Base-by-base conservation (phyloP, 352 stramenopile genomes). In the Thraustochytrium sp. region DNA sequence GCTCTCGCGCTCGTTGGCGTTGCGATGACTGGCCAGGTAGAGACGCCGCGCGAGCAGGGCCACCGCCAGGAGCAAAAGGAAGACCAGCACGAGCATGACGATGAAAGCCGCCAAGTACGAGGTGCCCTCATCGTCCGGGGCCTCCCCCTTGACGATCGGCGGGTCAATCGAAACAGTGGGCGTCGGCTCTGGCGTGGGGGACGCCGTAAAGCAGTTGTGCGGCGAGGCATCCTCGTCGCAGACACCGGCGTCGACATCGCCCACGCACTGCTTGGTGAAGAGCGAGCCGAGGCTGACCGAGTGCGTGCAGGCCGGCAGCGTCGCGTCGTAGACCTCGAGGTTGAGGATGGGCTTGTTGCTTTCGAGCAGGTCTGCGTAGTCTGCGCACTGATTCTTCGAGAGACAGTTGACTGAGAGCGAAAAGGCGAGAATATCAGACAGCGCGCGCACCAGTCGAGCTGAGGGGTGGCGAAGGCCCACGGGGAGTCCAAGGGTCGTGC, bases 361-460 rank as follows among this genome's bases (percentile, higher is more conserved):
- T 38, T 86, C 53, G 53, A 89, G 86, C 72, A 91, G 90, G 59
- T 84, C 84, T 49, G 78, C 37, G 2, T 90, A 51, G 59, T 37
- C 82, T 8, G 84, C 82, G 31, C 87, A 90, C 62, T 89, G 86
- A 29, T 87, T 73, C 68, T 88, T 86, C 49, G 87, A 63, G 46
- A 86, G 83, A 29, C 88, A 90, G 65, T 90, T 87, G 80, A 89
- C 86, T 46, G 89, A 89, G 51, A 90, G 83, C 1, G 87, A 87
- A 48, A 90, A 90, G 80, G 89, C 87, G 36, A 89, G 89, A 37
- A 76, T 42, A 8, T 77, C 56, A 23, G 86, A 82, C 11, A 90
- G 76, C n/a, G 85, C 61, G 9, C 78, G 44, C 37, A 89, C 80
- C 74, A 90, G 87, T 63, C n/a, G n/a, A 0, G 36, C 21, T 1